A percentile compares a stretch with the other conserved stretches of the same genome.
phyloP scores from a whole-genome alignment of 176 grass and related monocot species.

The Oryza longistaminata region DNA sequence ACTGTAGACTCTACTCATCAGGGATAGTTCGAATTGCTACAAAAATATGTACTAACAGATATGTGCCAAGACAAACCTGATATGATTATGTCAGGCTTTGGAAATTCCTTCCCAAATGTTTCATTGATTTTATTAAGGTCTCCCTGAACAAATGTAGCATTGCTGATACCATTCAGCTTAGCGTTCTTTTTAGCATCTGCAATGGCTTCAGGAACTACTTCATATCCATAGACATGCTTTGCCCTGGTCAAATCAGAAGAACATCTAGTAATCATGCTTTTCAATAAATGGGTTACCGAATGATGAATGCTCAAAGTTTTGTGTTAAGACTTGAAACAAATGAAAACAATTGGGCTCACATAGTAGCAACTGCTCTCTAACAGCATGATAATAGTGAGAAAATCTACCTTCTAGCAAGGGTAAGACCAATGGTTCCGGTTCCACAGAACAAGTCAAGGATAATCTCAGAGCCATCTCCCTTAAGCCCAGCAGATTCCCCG shows the following conservation, averaged over 20 bases:
- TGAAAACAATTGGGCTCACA: background rate
- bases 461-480: conserved; percentile 88
- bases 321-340: conserved; percentile 8
- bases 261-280: conserved; percentile 10
- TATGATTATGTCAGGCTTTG: conserved; percentile 86
- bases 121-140: conserved; percentile 93
- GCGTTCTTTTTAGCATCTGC: conserved; percentile 83
- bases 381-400: background rate
- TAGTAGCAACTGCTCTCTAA: background rate
- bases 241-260: conserved; percentile 53
- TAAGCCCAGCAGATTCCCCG: conserved; percentile 79
- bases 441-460: conserved; percentile 96
- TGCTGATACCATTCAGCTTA: conserved; percentile 68
- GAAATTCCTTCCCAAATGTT: conserved; percentile 87
- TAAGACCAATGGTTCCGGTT: conserved; percentile 95
- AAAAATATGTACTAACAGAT: background rate
- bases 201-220: conserved; percentile 86
- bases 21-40: background rate
- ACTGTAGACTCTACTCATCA: background rate
- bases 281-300: background rate
- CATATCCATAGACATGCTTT: conserved; percentile 89
- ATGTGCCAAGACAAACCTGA: conserved; percentile 56
- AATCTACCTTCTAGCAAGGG: conserved; percentile 77
- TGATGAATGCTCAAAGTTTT: background rate
- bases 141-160: conserved; percentile 94